A percentile compares a stretch with the other conserved stretches of the same genome.
Evolutionary conservation across 2,329 filamentous ascomycete species (phyloP).

Genomic region (Ascochyta rabiei): DNA sequence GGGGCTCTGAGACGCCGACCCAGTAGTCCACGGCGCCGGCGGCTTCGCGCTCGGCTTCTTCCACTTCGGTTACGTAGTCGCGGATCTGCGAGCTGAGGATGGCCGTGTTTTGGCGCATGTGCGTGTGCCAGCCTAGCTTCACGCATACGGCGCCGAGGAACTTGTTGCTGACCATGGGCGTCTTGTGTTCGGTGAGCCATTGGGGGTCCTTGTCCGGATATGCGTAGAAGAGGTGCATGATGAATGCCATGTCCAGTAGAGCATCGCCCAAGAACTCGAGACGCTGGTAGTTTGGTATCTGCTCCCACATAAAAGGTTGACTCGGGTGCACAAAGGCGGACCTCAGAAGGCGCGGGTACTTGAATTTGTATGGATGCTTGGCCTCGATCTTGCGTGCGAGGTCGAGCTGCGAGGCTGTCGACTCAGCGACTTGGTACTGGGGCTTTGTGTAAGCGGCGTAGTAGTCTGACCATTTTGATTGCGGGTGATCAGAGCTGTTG

Average conservation of each 20-base stretch:
- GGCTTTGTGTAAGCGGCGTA: conserved; percentile 71
- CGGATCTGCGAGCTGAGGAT: conserved; percentile 59
- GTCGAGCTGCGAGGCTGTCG: conserved; percentile 71
- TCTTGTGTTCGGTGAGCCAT: conserved; percentile 98
- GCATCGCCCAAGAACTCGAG: conserved; percentile 93
- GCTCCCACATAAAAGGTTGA: conserved; percentile 73
- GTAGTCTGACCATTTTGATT: conserved; percentile 76
- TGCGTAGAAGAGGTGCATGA: conserved; percentile 79
- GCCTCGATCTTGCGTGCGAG: conserved; percentile 68
- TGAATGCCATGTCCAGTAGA: conserved; percentile 82
- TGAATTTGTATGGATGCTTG: conserved; percentile 71
- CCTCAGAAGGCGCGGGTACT: conserved; percentile 74
- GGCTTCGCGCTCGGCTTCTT: conserved; percentile 57
- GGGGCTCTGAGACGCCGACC: conserved; percentile 64
- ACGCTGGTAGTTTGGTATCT: conserved; percentile 86
- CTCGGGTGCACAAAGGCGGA: conserved; percentile 91
- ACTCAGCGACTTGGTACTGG: conserved; percentile 67
- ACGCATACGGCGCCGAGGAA: conserved; percentile 86
- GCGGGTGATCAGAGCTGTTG: conserved; percentile 70
- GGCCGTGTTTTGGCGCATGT: conserved; percentile 64
- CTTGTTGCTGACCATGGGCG: conserved; percentile 98
- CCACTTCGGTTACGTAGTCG: conserved; percentile 64
- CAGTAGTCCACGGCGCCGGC: conserved; percentile 70
- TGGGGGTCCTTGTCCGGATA: conserved; percentile 86
- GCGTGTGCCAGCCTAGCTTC: conserved; percentile 75